Conservation (phyloP, 768 basidiomycete species). For the Saitozyma sp. region DNA sequence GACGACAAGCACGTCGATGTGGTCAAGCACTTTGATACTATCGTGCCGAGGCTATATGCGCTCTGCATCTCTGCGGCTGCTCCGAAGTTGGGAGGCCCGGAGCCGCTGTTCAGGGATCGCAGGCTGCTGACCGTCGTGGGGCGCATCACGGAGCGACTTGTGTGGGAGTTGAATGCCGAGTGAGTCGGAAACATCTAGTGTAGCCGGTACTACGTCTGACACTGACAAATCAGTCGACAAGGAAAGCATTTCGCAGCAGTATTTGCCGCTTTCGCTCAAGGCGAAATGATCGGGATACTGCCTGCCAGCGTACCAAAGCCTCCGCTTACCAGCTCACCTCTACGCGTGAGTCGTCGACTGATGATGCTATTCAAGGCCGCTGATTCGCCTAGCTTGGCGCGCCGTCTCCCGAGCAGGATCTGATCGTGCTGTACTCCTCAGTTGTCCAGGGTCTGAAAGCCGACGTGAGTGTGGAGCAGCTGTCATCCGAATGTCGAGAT, state of each 20-base stretch:
- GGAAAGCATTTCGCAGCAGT: constrained; percentile 57
- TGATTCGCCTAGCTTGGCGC: constrained; percentile 55
- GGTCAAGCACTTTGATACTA: constrained; percentile 71
- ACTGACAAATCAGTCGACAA: constrained; percentile 61
- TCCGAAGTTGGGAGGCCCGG: constrained; percentile 29
- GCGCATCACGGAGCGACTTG: constrained; percentile 67
- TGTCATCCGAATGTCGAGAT: not conserved
- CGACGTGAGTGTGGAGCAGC: constrained; percentile 58
- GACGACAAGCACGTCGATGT: constrained; percentile 68
- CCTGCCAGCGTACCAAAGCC: constrained; percentile 59
- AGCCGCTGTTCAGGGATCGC: constrained; percentile 51
- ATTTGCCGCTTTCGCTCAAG: constrained; percentile 63
- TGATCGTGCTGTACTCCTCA: constrained; percentile 68
- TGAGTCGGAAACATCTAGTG: constrained; percentile 55
- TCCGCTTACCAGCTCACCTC: constrained; percentile 19
- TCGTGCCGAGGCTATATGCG: constrained; percentile 71
- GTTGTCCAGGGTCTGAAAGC: constrained; percentile 65
- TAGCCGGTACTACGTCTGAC: not conserved
- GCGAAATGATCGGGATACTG: constrained; percentile 55
- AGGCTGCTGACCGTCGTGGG: constrained; percentile 66
- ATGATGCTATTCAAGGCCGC: not conserved
- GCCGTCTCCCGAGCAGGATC: constrained; percentile 61
- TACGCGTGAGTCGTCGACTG: constrained; percentile 15
- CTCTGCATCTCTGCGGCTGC: constrained; percentile 59
- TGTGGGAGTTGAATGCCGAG: constrained; percentile 66